phyloP scores from a whole-genome alignment of 768 basidiomycete genomes.

The Auricularia sp. region DNA sequence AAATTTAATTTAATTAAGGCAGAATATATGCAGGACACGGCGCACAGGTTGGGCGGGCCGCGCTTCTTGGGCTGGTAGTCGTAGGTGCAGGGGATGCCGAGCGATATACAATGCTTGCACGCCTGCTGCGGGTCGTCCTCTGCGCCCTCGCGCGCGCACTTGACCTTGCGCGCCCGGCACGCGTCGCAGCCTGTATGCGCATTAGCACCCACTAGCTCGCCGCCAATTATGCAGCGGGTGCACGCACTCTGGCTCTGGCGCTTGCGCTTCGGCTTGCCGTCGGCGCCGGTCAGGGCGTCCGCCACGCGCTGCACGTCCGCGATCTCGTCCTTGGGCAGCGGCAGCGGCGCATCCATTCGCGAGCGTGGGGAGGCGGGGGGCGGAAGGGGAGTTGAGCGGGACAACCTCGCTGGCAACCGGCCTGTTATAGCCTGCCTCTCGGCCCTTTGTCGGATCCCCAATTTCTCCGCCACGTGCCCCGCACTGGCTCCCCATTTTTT shows the following conservation, averaged over 20 bases:
- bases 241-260: slow-evolving; percentile 9
- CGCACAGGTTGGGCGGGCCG: slow-evolving; percentile 85
- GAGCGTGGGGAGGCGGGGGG: not conserved
- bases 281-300: not conserved
- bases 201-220: not conserved
- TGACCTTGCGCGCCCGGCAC: slow-evolving; percentile 18
- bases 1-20: not conserved
- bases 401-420: not conserved
- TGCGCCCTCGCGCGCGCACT: slow-evolving; percentile 15
- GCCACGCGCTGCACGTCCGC: not conserved
- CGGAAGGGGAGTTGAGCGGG: not conserved
- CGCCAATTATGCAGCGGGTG: not conserved
- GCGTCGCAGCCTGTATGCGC: slow-evolving; percentile 13
- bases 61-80: slow-evolving; percentile 91
- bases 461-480: too few species aligned
- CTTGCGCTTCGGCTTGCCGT: slow-evolving; percentile 10
- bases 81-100: slow-evolving; percentile 80
- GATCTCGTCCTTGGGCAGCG: not conserved
- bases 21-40: not conserved
- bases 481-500: too few species aligned
- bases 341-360: not conserved
- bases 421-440: too few species aligned
- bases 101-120: slow-evolving; percentile 80
- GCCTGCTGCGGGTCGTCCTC: slow-evolving; percentile 52
- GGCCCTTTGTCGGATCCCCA: too few species aligned